Conservation (phyloP, 768 basidiomycete genomes). For the Tricholoma sp. region DNA sequence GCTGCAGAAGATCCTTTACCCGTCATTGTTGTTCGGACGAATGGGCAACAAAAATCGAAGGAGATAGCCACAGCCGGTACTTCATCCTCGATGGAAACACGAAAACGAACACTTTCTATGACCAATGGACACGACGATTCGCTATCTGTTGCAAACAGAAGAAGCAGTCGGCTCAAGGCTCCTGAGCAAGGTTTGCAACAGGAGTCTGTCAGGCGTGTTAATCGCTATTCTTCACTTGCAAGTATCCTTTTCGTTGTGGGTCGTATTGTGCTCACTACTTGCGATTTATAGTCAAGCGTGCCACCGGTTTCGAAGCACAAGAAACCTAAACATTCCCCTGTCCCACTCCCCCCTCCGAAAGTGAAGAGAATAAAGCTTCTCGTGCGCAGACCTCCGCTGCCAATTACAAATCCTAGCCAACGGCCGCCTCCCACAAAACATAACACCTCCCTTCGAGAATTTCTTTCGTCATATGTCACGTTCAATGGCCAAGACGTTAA, state of each 20-base stretch:
- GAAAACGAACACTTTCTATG: constrained; percentile 4
- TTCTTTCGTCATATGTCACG: constrained; percentile 59
- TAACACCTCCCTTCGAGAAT: constrained; percentile 47
- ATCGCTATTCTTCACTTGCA: not conserved
- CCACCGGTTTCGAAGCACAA: not conserved
- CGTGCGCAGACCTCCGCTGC: constrained; percentile 57
- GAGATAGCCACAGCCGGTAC: not conserved
- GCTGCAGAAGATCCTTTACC: not conserved
- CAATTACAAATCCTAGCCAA: constrained; percentile 64
- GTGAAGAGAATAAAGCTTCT: constrained; percentile 65
- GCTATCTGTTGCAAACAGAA: constrained; percentile 9
- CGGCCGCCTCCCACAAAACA: constrained; percentile 48
- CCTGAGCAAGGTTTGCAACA: not conserved
- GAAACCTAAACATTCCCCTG: constrained; percentile 4
- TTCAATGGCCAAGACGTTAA: constrained; percentile 47
- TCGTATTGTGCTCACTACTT: not conserved
- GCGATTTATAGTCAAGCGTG: not conserved
- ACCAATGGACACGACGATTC: constrained; percentile 6
- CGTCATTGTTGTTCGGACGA: not conserved
- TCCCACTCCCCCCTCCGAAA: constrained; percentile 17
- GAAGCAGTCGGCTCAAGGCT: constrained; percentile 15
- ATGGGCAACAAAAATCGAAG: not conserved
- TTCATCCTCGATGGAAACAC: constrained; percentile 6
- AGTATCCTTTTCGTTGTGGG: not conserved
- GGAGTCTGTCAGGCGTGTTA: constrained; percentile 5